Base-by-base conservation (phyloP, 495 filamentous ascomycete genomes). In the Talaromyces adpressus region DNA sequence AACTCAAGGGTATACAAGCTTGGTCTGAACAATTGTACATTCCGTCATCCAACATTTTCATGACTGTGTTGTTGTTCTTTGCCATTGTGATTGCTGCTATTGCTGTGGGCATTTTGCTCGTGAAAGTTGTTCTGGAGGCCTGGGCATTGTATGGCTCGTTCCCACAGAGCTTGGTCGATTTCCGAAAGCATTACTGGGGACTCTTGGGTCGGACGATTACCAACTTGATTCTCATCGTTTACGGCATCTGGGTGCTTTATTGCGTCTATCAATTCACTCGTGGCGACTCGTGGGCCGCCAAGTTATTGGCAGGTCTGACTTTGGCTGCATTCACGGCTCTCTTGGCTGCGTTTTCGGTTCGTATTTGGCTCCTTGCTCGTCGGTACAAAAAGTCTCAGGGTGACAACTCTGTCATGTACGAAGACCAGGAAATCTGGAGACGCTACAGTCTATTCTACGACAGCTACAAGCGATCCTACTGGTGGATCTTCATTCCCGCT, bases 371-470 rank as follows among this genome's bases (percentile, higher is more conserved):
- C 64, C 82, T 89, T 41, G 94, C 93, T 14, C 84, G 84, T 66
- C 81, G 81, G 65, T 90, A 88, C 65, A 93, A 90, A 75, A 84
- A 82, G 67, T 62, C 76, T 20, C 87, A 96, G 69, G 92, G 93
- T 63, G 91, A 96, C 60, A 75, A 85, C 6, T 78, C 80, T 14
- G 82, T 78, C 1, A 78, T 98, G 8, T 98, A 89, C 72, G 91
- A 96, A 57, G 84, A 97, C 71, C 94, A 92, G 79, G 85, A 89
- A 61, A 90, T 88, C 57, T 97, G 95, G 93, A 81, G 89, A 68
- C 95, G 92, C 75, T 98, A 98, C 81, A 95, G 90, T 69, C 79
- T 97, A 36, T 98, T 98, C 80, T 98, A 98, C 75, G 94, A 98
- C 67, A 89, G 87, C 66, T 97, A 94, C 76, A 91, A 93, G 74